Evolutionary conservation across 1,284 basidiomycete species (phyloP), one percentile per base, ranked within the genome.

Genomic region (Boletus smithii): DNA sequence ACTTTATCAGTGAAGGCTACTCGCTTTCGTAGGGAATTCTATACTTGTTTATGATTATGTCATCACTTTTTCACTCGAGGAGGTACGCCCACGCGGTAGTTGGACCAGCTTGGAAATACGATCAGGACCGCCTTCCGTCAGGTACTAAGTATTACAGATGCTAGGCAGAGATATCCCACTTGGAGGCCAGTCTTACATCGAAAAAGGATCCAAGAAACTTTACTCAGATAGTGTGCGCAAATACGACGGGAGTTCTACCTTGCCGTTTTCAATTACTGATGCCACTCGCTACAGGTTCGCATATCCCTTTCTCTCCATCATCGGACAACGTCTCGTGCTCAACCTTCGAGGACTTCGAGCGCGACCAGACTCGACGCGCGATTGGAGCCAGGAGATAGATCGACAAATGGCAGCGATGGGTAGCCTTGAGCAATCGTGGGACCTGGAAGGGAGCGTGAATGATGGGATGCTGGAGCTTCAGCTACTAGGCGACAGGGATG

Each of bases 251-350:
- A 5, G 6, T 18, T 6, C 16, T 4, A 5, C 11, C 16, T 26
- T 32, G 1, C 40, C n/a, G n/a, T n/a, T n/a, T n/a, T n/a, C n/a
- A 40, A 11, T 20, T 52, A 2, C 24, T 55, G 40, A 42, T n/a
- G 6, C 18, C 10, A 8, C 10, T 20, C 4, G 3, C 14, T 4
- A 11, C 16, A 36, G 43, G 11, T 11, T 37, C 8, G 17, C 34
- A n/a, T 29, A 20, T 14, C 43, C 27, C 5, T 16, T 36, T 23
- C 0, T 44, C 10, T 48, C 56, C 1, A n/a, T 41, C 7, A 26
- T 49, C 3, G 56, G 56, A 6, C 56, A 56, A 35, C 54, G 46
- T 5, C 47, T 57, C 5, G 49, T 58, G 4, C 48, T 59, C 29
- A 58, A 59, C 30, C 44, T 58, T n/a, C 50, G 56, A 8, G 44